Evolutionary conservation across 2,329 filamentous ascomycete species (phyloP).

Genomic region (Peltaster fructicola): DNA sequence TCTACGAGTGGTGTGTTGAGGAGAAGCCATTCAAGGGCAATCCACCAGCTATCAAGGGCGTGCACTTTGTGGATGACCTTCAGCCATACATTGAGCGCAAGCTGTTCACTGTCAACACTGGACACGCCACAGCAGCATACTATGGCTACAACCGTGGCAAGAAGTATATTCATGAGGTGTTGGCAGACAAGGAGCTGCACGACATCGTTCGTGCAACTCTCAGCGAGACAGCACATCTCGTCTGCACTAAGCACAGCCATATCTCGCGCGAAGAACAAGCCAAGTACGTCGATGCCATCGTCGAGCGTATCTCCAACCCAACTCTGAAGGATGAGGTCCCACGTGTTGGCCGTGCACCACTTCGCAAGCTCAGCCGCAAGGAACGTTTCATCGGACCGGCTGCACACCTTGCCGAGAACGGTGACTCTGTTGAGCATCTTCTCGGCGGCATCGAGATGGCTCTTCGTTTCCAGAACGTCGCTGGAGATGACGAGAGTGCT

Average conservation of each 20-base stretch:
- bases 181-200: conserved; percentile 65
- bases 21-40: conserved; percentile 58
- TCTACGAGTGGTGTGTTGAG: conserved; percentile 98
- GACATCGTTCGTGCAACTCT: conserved; percentile 63
- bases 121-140: conserved; percentile 90
- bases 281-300: conserved; percentile 80
- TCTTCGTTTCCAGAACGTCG: conserved; percentile 86
- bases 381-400: conserved; percentile 93
- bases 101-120: conserved; percentile 97
- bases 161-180: conserved; percentile 74
- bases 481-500: conserved; percentile 75
- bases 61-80: conserved; percentile 86
- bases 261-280: conserved; percentile 61
- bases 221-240: conserved; percentile 69
- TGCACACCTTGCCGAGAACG: conserved; percentile 69
- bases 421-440: conserved; percentile 53
- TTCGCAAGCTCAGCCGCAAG: conserved; percentile 85
- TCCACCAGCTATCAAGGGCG: conserved; percentile 61
- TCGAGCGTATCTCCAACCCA: conserved; percentile 83
- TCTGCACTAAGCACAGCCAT: conserved; percentile 62
- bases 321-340: conserved; percentile 83
- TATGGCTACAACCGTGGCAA: conserved; percentile 78
- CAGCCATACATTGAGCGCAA: conserved; percentile 97
- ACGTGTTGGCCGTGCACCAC: conserved; percentile 83
- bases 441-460: conserved; percentile 78